phyloP scores from a whole-genome alignment of 2,329 filamentous ascomycete species.

The Dendryphion nanum region DNA sequence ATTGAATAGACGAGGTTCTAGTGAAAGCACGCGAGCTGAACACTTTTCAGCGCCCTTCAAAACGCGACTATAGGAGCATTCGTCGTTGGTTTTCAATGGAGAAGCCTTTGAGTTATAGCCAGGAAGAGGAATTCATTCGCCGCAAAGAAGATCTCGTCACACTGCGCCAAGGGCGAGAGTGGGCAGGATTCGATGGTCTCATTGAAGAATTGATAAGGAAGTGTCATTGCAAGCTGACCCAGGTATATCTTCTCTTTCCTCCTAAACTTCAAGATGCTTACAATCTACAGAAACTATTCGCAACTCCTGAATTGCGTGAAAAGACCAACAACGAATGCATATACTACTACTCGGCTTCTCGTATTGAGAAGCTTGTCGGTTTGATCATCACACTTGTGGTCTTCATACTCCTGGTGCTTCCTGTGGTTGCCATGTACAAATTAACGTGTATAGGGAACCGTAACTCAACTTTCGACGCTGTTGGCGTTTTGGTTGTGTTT shows the following conservation, averaged over 20 bases:
- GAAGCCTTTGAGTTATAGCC: slow-evolving; percentile 22
- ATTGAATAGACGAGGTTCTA: slow-evolving; percentile 29
- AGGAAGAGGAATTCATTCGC: slow-evolving; percentile 25
- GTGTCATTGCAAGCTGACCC: slow-evolving; percentile 17
- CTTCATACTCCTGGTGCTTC: slow-evolving; percentile 36
- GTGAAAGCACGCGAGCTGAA: slow-evolving; percentile 31
- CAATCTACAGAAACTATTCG: slow-evolving; percentile 28
- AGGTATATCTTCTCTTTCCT: slow-evolving; percentile 18
- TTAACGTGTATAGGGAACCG: slow-evolving; percentile 24
- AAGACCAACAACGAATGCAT: slow-evolving; percentile 27
- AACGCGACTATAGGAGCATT: slow-evolving; percentile 33
- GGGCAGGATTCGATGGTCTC: slow-evolving; percentile 35
- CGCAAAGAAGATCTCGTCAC: slow-evolving; percentile 37
- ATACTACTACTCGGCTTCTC: slow-evolving; percentile 29
- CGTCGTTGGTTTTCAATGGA: slow-evolving; percentile 27
- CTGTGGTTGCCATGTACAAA: slow-evolving; percentile 38
- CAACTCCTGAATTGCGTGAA: slow-evolving; percentile 26
- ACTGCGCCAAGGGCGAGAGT: slow-evolving; percentile 33
- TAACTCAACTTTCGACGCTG: slow-evolving; percentile 26
- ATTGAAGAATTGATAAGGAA: slow-evolving; percentile 25
- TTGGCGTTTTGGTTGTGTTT: slow-evolving; percentile 29
- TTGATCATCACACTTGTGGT: slow-evolving; percentile 39
- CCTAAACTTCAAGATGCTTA: too few relatives aligned
- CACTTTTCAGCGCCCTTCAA: slow-evolving; percentile 31
- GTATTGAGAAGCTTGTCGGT: slow-evolving; percentile 34